phyloP scores from a whole-genome alignment of 495 filamentous ascomycete genomes.

The Podospora appendiculata region DNA sequence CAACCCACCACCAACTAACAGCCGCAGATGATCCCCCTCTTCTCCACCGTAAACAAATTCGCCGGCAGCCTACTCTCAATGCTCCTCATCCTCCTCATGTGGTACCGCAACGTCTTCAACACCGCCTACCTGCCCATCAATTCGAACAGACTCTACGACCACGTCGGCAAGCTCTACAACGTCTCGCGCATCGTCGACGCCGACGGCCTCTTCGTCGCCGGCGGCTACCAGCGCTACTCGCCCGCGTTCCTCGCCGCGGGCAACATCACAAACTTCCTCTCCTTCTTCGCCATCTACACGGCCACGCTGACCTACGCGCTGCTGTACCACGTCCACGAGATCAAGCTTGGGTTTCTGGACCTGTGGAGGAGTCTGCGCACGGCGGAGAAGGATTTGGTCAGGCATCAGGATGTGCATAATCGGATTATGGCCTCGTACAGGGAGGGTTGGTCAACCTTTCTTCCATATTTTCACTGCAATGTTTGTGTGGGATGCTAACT shows the following conservation, averaged over 20 bases:
- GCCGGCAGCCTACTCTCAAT: constrained; percentile 20
- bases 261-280: constrained; percentile 26
- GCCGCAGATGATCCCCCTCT: constrained; percentile 25
- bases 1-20: too few species aligned
- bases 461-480: too few species aligned
- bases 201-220: constrained; percentile 26
- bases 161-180: constrained; percentile 29
- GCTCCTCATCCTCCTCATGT: constrained; percentile 26
- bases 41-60: constrained; percentile 35
- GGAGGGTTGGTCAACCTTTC: constrained; percentile 15
- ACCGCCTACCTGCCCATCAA: constrained; percentile 33
- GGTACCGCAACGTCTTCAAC: constrained; percentile 32
- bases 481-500: too few species aligned
- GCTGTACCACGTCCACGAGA: constrained; percentile 34
- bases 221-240: constrained; percentile 31
- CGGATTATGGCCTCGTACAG: constrained; percentile 31
- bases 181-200: constrained; percentile 27
- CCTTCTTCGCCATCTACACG: constrained; percentile 35
- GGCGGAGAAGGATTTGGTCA: constrained; percentile 16
- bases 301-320: constrained; percentile 28
- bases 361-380: constrained; percentile 9
- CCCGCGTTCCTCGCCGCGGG: constrained; percentile 31
- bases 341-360: constrained; percentile 26
- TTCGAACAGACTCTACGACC: constrained; percentile 31
- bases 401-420: constrained; percentile 24